Evolutionary conservation across 1,284 basidiomycete genomes (phyloP).

Genomic region (Amylostereum areolatum): DNA sequence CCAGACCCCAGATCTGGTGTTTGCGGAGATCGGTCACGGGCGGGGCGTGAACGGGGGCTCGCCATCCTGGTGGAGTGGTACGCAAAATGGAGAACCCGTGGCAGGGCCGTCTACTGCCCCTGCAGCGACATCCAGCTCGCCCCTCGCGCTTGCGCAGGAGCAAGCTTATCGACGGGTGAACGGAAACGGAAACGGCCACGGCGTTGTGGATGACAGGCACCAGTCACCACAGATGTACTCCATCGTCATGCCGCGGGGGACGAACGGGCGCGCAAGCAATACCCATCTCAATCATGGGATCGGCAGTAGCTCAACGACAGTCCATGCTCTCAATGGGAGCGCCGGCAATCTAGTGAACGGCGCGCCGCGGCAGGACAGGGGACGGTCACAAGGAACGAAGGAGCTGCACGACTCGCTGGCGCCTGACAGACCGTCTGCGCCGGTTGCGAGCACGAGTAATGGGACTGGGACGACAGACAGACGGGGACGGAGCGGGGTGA

Average conservation of each 20-base stretch:
- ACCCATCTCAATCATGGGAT: not conserved
- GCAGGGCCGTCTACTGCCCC: conserved; percentile 11
- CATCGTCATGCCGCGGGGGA: not conserved
- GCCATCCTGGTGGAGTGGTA: conserved; percentile 11
- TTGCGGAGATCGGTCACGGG: conserved; percentile 72
- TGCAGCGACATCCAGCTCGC: not conserved
- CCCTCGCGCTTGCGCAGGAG: too few species aligned
- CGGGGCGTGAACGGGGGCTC: conserved; percentile 36
- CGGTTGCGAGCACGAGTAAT: not conserved
- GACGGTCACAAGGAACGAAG: not conserved
- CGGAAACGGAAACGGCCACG: not conserved
- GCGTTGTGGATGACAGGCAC: not conserved
- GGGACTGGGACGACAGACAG: conserved; percentile 25
- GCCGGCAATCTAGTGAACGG: not conserved
- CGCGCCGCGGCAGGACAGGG: conserved; percentile 13
- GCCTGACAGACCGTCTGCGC: not conserved
- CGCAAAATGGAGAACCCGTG: conserved; percentile 4
- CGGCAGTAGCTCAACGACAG: not conserved
- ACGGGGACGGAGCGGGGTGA: conserved; percentile 51
- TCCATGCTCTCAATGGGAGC: not conserved
- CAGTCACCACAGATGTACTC: not conserved
- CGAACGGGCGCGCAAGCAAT: not conserved
- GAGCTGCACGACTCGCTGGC: not conserved
- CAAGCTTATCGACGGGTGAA: too few species aligned
- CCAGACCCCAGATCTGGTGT: conserved; percentile 67